Conservation (phyloP, 108 stramenopile genomes). For the Fragilariopsis cylindrus region DNA sequence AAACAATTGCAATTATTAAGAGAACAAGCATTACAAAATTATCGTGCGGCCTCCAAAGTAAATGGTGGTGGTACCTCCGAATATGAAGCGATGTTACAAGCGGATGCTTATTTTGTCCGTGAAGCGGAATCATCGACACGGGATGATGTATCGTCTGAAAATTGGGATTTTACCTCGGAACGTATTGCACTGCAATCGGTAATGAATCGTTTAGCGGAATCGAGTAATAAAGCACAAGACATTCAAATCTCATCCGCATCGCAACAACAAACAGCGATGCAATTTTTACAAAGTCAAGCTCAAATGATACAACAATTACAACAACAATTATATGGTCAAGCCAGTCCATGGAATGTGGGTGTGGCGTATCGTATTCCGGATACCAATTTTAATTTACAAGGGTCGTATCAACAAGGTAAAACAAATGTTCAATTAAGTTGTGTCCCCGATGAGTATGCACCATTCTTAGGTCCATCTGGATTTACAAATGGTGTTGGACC, state of each 20-base stretch:
- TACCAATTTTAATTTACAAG: slow-evolving; percentile 95
- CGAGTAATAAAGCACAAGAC: slow-evolving; percentile 79
- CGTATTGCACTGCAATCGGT: slow-evolving; percentile 72
- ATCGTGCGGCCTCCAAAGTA: slow-evolving; percentile 72
- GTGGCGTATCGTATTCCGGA: slow-evolving; percentile 97
- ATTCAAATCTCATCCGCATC: slow-evolving; percentile 77
- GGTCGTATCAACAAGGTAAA: slow-evolving; percentile 92
- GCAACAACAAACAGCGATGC: slow-evolving; percentile 91
- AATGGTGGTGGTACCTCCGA: slow-evolving; percentile 71
- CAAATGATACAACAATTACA: slow-evolving; percentile 95
- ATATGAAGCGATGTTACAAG: slow-evolving; percentile 94
- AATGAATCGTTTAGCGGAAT: slow-evolving; percentile 85
- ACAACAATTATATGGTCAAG: slow-evolving; percentile 91
- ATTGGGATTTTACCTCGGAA: slow-evolving; percentile 89
- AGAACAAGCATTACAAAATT: slow-evolving; percentile 85
- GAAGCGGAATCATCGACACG: slow-evolving; percentile 87
- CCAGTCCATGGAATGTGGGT: slow-evolving; percentile 91
- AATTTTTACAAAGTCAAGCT: slow-evolving; percentile 93
- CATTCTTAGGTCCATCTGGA: slow-evolving; percentile 94
- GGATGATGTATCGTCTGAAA: slow-evolving; percentile 49
- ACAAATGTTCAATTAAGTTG: slow-evolving; percentile 93
- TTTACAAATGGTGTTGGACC: slow-evolving; percentile 98
- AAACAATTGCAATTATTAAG: slow-evolving; percentile 83
- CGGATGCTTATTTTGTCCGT: slow-evolving; percentile 84
- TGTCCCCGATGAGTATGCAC: slow-evolving; percentile 95